Conservation (phyloP, 352 stramenopile genomes). For the Globisporangium polare region DNA sequence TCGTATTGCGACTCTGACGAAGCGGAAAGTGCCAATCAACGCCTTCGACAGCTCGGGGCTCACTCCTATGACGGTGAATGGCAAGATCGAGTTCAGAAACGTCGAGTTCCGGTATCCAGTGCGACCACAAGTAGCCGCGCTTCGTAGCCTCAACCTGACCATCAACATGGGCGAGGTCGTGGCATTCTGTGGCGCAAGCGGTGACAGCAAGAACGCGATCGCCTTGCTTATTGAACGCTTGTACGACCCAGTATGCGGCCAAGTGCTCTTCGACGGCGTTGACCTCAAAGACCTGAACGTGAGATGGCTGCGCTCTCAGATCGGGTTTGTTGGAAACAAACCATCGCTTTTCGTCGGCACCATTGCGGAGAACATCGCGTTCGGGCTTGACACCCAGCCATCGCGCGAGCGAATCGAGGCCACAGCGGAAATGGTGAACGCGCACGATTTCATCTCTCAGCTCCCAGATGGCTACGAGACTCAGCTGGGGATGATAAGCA, state of each 20-base stretch:
- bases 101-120: constrained; percentile 6
- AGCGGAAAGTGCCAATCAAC: not conserved
- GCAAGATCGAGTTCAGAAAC: constrained; percentile 18
- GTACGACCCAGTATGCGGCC: not conserved
- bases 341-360: constrained; percentile 1
- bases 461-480: constrained; percentile 87
- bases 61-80: constrained; percentile 6
- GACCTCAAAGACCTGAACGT: constrained; percentile 13
- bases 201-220: not conserved
- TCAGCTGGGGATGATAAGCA: constrained; percentile 57
- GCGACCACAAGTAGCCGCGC: not conserved
- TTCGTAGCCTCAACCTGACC: not conserved
- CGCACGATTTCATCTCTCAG: constrained; percentile 78
- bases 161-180: not conserved
- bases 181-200: not conserved
- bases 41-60: constrained; percentile 5
- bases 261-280: constrained; percentile 14
- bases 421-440: constrained; percentile 82
- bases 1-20: too few species aligned
- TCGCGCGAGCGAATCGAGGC: constrained; percentile 45
- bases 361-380: constrained; percentile 13
- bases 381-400: constrained; percentile 27
- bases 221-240: not conserved
- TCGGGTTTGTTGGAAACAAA: not conserved
- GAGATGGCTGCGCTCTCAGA: not conserved